These are phyloP conservation scores for Tuber magnatum DNA, from an alignment of 495 filamentous ascomycete species.

Conservation along the genomic window DNA sequence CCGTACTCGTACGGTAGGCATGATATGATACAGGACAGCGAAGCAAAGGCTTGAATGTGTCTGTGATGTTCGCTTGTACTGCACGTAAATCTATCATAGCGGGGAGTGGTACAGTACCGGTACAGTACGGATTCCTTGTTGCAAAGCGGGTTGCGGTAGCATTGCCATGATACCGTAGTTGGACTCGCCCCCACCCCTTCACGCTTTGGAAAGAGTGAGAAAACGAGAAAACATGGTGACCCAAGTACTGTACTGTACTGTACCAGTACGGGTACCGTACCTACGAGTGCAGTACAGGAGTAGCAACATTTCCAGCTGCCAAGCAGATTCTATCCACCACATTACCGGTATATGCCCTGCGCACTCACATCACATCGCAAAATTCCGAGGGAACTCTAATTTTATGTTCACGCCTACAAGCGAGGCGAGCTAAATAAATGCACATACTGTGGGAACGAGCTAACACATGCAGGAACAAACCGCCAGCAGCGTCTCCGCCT, in stretches of 20 bases:
- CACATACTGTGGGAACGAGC: not conserved
- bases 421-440: not conserved
- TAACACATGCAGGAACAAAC: constrained; percentile 1
- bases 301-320: not conserved
- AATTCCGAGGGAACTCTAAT: not conserved
- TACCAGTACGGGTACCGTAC: no score
- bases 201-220: not conserved
- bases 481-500: not conserved
- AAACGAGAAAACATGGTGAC: not conserved
- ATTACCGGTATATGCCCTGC: not conserved
- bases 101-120: not conserved
- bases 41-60: not conserved
- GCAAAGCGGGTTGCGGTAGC: not conserved
- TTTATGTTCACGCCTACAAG: not conserved
- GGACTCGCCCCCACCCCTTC: not conserved
- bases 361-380: not conserved
- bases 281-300: no score
- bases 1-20: no score
- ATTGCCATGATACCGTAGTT: not conserved
- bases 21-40: not conserved
- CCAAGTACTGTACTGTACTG: no score
- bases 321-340: not conserved
- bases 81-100: not conserved
- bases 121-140: no score
- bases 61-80: not conserved